phyloP scores from a whole-genome alignment of 257 asterid genomes.

The Salvia splendens region DNA sequence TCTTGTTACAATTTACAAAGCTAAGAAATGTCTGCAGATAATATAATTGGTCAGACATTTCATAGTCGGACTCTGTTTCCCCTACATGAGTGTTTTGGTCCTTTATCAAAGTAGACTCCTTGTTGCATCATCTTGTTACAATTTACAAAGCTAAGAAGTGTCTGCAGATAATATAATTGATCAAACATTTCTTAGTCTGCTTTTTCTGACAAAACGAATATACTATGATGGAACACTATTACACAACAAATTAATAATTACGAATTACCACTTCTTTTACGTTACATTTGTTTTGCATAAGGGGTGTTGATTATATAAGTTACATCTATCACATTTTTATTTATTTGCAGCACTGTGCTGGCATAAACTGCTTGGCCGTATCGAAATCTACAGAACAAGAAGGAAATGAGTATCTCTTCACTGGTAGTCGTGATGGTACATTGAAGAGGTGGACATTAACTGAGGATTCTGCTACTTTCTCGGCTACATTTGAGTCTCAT shows the following conservation, averaged over 20 bases:
- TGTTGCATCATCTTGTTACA: neutral
- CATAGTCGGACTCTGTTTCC: constrained; percentile 1
- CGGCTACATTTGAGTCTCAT: constrained; percentile 93
- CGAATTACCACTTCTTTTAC: constrained; percentile 3
- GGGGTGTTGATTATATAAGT: constrained; percentile 21
- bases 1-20: neutral
- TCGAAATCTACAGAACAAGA: constrained; percentile 59
- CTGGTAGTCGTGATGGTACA: constrained; percentile 97
- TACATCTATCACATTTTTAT: constrained; percentile 11
- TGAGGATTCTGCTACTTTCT: constrained; percentile 72
- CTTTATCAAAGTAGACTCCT: neutral
- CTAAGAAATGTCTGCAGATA: neutral
- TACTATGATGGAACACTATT: neutral
- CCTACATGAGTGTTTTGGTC: neutral
- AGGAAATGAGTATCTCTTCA: constrained; percentile 67
- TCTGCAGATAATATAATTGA: neutral
- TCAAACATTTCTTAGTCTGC: constrained; percentile 15
- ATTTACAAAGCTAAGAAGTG: neutral
- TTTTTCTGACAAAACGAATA: neutral
- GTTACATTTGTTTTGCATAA: constrained; percentile 18
- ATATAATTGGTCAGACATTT: constrained; percentile 8
- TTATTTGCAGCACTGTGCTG: constrained; percentile 87
- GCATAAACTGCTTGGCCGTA: constrained; percentile 85
- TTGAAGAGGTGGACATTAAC: constrained; percentile 86
- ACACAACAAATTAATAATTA: neutral